These are phyloP conservation scores for Globisporangium abappressorium DNA, from an alignment of 352 stramenopile genomes.

Conservation along the genomic window DNA sequence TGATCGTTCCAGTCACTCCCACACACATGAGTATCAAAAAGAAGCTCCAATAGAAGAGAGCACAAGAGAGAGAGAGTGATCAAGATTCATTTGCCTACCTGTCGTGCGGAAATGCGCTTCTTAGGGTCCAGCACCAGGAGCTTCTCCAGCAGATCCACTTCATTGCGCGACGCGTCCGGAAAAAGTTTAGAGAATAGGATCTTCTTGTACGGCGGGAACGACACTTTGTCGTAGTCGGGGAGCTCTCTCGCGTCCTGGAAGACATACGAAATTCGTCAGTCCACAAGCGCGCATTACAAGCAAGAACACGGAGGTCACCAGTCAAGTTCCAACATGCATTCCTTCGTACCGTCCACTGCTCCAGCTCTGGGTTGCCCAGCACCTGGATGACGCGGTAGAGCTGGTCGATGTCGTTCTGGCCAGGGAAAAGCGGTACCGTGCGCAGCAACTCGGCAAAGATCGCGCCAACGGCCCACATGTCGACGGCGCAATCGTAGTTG, in stretches of 20 bases:
- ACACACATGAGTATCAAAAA: background rate
- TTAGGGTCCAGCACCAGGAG: constrained; percentile 35
- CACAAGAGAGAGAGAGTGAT: background rate
- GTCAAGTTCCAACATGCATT: background rate
- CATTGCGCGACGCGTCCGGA: constrained; percentile 34
- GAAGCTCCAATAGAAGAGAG: background rate
- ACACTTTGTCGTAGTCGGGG: constrained; percentile 71
- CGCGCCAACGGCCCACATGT: constrained; percentile 72
- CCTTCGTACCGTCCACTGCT: constrained; percentile 45
- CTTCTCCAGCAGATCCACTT: constrained; percentile 50
- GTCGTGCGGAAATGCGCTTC: constrained; percentile 34
- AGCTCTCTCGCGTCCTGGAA: constrained; percentile 34
- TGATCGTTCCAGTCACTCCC: constrained; percentile 4
- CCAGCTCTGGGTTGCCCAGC: constrained; percentile 47
- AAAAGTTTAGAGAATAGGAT: constrained; percentile 45
- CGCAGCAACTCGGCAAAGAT: constrained; percentile 68
- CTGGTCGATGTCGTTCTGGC: constrained; percentile 81
- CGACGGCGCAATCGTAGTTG: constrained; percentile 55
- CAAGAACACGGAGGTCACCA: background rate
- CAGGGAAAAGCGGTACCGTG: constrained; percentile 65
- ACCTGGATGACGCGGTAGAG: constrained; percentile 72
- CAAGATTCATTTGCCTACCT: constrained; percentile 23
- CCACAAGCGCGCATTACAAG: background rate
- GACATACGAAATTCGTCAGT: background rate
- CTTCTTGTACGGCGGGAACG: constrained; percentile 50